These are phyloP conservation scores for Ogataea populi-albae DNA, from an alignment of 805 yeast genomes.

Conservation along the genomic window DNA sequence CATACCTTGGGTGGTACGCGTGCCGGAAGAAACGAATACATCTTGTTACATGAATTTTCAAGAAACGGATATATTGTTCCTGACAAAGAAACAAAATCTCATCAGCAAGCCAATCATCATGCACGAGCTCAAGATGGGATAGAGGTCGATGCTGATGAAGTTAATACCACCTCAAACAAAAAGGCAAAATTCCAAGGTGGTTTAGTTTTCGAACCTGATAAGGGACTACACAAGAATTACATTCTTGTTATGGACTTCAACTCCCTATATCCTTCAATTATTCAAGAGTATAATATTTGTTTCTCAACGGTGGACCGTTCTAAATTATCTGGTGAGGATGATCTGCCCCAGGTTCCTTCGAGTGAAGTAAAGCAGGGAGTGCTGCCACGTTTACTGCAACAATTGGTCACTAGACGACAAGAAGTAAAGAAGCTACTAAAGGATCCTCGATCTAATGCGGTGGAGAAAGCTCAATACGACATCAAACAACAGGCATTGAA, in stretches of 20 bases:
- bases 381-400: conserved; percentile 77
- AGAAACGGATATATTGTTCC: conserved; percentile 82
- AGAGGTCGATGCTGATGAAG: conserved; percentile 38
- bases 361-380: conserved; percentile 67
- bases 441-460: conserved; percentile 59
- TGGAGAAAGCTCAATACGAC: conserved; percentile 81
- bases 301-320: conserved; percentile 89
- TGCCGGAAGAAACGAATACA: conserved; percentile 92
- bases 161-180: conserved; percentile 45
- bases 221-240: conserved; percentile 86
- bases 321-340: conserved; percentile 43
- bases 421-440: conserved; percentile 87
- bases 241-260: conserved; percentile 97
- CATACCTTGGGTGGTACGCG: conserved; percentile 92
- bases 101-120: conserved; percentile 29
- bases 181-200: conserved; percentile 41
- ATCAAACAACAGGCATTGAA: conserved; percentile 95
- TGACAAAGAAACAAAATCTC: conserved; percentile 47
- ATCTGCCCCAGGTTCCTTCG: conserved; percentile 68
- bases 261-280: conserved; percentile 93
- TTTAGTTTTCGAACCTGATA: conserved; percentile 93
- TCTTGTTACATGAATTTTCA: conserved; percentile 87
- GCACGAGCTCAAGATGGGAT: conserved; percentile 21
- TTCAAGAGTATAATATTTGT: conserved; percentile 95
- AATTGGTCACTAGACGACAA: conserved; percentile 85